Base-by-base conservation (phyloP, 768 basidiomycete genomes). In the Calocera viscosa region DNA sequence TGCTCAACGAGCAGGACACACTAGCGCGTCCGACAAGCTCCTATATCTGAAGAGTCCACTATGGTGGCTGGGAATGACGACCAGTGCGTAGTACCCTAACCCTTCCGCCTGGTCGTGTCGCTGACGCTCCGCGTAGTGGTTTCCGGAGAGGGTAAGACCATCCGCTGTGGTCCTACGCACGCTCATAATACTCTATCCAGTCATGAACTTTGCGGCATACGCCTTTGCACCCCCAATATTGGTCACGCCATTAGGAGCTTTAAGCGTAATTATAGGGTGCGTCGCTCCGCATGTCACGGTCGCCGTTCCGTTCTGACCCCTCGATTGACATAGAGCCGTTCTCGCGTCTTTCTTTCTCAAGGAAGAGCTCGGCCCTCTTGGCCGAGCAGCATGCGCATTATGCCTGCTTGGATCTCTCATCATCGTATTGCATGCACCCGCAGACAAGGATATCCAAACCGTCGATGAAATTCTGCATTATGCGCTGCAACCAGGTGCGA, bases 141-240 rank as follows among this genome's bases (percentile, higher is more conserved):
- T 32, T 74, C 94, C 30, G 96, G 95, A 66, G 95, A 98, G 88
- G 77, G 94, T 95, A 73, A 72, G 79, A 71, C 16, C 43, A 5
- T 70, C 70, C 40, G 11, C 35, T 1, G 1, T 69, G 89, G 87
- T 87, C 68, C 19, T 26, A 17, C 34, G 2, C 1, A 38, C 19
- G 19, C 17, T 3, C 53, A 60, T 66, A 7, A 67, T 28, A 14
- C 22, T 1, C 10, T 17, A 8, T n/a, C 1, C 70, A 81, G 79
- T 80, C 32, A 79, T 79, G 60, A 82, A 82, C 78, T 98, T 98
- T 77, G 93, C 94, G 7, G 95, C 95, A 8, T 97, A 97, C 75
- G 90, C 93, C 0, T 99, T 97, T 72, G 96, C 96, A 1, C 96
- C 95, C 68, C 91, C 96, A 71, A 94, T 97, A 73, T 81, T 99